A percentile compares a stretch with the other conserved stretches of the same genome.
Conservation (phyloP, 768 basidiomycete genomes). For the Boletus eberwhitei region DNA sequence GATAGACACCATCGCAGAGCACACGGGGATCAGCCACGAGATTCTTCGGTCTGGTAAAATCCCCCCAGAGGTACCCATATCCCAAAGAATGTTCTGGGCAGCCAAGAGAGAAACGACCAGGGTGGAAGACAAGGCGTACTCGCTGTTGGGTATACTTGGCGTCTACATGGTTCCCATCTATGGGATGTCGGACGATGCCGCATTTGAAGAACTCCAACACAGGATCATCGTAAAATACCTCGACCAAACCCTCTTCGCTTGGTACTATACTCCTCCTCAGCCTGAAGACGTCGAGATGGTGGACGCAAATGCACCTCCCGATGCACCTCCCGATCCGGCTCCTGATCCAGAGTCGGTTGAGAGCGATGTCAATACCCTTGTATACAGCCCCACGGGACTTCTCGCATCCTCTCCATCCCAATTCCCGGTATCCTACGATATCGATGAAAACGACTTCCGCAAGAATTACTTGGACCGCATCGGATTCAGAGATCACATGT, state of each 20-base stretch:
- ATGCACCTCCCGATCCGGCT: not conserved
- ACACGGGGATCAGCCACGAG: conserved; percentile 14
- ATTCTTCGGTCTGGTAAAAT: conserved; percentile 14
- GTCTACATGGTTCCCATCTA: conserved; percentile 22
- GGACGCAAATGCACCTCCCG: not conserved
- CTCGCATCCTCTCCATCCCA: conserved; percentile 24
- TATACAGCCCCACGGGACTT: conserved; percentile 18
- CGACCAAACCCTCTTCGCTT: conserved; percentile 29
- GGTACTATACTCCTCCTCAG: conserved; percentile 12
- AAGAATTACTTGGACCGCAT: conserved; percentile 17
- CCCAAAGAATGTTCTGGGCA: conserved; percentile 30
- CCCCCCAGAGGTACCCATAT: conserved; percentile 13
- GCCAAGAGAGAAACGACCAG: conserved; percentile 19
- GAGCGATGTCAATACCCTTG: not conserved
- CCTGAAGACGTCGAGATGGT: conserved; percentile 13
- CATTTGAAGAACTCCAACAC: conserved; percentile 26
- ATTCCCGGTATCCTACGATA: conserved; percentile 20
- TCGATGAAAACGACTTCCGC: conserved; percentile 18
- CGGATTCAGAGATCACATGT: not conserved
- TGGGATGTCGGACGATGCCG: conserved; percentile 22
- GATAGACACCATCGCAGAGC: conserved; percentile 8
- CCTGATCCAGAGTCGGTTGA: not conserved
- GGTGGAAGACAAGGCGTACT: conserved; percentile 32
- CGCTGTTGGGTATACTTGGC: conserved; percentile 26
- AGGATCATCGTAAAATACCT: conserved; percentile 17